Evolutionary conservation across 1,139 yeast genomes (phyloP).

Genomic region (Saccharomyces pastorianus): DNA sequence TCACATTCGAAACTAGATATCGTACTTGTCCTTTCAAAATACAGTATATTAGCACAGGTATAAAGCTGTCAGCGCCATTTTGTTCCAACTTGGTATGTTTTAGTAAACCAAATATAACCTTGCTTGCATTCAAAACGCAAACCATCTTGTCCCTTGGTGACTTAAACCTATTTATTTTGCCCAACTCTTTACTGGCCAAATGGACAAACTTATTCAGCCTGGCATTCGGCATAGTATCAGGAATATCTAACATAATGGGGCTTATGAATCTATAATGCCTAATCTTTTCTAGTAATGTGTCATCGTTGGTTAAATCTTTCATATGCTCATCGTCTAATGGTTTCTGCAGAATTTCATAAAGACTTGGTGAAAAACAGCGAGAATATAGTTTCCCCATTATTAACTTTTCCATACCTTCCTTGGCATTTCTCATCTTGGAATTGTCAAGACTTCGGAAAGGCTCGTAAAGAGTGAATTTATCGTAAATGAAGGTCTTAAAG

Average conservation of each 20-base stretch:
- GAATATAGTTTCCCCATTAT: conserved; percentile 80
- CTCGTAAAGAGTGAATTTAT: conserved; percentile 54
- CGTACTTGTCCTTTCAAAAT: conserved; percentile 61
- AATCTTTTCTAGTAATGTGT: conserved; percentile 46
- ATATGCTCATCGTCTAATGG: conserved; percentile 42
- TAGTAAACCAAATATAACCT: conserved; percentile 80
- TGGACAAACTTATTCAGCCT: conserved; percentile 54
- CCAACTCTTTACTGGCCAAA: conserved; percentile 63
- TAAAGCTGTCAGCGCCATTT: conserved; percentile 88
- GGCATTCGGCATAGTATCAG: conserved; percentile 37
- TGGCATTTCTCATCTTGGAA: conserved; percentile 58
- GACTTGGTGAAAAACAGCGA: conserved; percentile 74
- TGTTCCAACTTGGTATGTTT: conserved; percentile 53
- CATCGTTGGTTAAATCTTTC: conserved; percentile 59
- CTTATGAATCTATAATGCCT: conserved; percentile 66
- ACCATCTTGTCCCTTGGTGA: conserved; percentile 94
- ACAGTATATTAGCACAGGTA: conserved; percentile 77
- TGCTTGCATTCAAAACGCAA: conserved; percentile 84
- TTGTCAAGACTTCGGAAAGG: conserved; percentile 68
- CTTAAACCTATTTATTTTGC: conserved; percentile 70
- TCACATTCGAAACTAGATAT: conserved; percentile 64
- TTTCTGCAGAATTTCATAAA: conserved; percentile 35
- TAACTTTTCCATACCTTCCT: conserved; percentile 88
- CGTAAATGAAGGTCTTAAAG: conserved; percentile 62
- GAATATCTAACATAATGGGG: conserved; percentile 71